Conservation (phyloP, 495 filamentous ascomycete genomes). For the Cudoniella acicularis region DNA sequence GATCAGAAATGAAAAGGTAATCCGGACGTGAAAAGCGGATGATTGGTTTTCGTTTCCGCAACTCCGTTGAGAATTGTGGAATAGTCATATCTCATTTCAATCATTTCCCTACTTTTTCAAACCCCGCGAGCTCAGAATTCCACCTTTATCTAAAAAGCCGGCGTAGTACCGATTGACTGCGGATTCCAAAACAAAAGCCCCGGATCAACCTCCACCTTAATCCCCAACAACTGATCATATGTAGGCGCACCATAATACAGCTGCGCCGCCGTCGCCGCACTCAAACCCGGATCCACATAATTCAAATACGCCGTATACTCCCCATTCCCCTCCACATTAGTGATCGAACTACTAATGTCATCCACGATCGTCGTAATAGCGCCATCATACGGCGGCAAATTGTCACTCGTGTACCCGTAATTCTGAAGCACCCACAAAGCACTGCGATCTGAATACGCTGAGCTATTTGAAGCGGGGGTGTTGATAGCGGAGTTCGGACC, state of each 20-base stretch:
- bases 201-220: slow-evolving; percentile 57
- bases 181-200: slow-evolving; percentile 59
- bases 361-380: slow-evolving; percentile 42
- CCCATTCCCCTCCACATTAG: slow-evolving; percentile 31
- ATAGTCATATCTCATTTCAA: no score
- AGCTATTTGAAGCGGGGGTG: slow-evolving; percentile 38
- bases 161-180: slow-evolving; percentile 45
- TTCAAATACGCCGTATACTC: slow-evolving; percentile 60
- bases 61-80: no score
- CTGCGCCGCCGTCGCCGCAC: slow-evolving; percentile 38
- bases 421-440: slow-evolving; percentile 57
- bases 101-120: no score
- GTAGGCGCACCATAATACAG: slow-evolving; percentile 56
- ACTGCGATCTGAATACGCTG: slow-evolving; percentile 57
- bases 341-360: slow-evolving; percentile 32
- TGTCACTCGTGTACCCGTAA: slow-evolving; percentile 44
- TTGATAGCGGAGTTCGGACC: slow-evolving; percentile 44
- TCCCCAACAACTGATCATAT: slow-evolving; percentile 36
- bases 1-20: no score
- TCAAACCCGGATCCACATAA: slow-evolving; percentile 63
- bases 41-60: no score
- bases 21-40: no score
- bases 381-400: slow-evolving; percentile 32
- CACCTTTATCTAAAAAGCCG: not conserved
- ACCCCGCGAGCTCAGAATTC: no score